Percentiles rank a stretch among this genome's conserved stretches.
Evolutionary conservation across 2,329 filamentous ascomycete species (phyloP).

Genomic region (Hypomyces perniciosus): DNA sequence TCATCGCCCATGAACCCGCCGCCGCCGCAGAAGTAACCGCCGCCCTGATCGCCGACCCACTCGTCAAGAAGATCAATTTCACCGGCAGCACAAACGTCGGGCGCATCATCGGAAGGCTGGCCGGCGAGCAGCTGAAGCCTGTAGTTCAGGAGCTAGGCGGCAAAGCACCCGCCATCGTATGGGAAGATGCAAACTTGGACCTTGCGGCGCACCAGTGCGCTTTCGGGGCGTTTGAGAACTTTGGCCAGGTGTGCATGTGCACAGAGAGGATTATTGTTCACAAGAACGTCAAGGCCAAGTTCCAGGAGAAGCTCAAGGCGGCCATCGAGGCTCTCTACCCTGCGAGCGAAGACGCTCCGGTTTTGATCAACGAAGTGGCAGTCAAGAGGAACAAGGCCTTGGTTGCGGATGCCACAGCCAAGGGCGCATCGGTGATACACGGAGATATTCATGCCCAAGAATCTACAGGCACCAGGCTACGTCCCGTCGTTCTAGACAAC

Average conservation of each 20-base stretch:
- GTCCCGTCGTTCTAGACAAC: slow-evolving; percentile 60
- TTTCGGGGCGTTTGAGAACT: slow-evolving; percentile 65
- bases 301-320: slow-evolving; percentile 37
- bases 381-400: slow-evolving; percentile 61
- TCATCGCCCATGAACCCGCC: slow-evolving; percentile 59
- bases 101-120: slow-evolving; percentile 61
- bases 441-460: slow-evolving; percentile 31
- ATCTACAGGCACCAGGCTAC: slow-evolving; percentile 39
- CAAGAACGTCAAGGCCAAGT: slow-evolving; percentile 39
- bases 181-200: slow-evolving; percentile 72
- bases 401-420: slow-evolving; percentile 59
- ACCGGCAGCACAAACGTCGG: slow-evolving; percentile 73
- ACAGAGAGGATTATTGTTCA: slow-evolving; percentile 68
- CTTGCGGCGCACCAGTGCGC: slow-evolving; percentile 63
- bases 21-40: slow-evolving; percentile 63
- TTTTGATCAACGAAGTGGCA: slow-evolving; percentile 63
- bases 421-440: slow-evolving; percentile 53
- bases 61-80: slow-evolving; percentile 78
- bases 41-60: slow-evolving; percentile 59
- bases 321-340: slow-evolving; percentile 39
- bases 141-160: slow-evolving; percentile 76
- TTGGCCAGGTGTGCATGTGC: slow-evolving; percentile 80
- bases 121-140: slow-evolving; percentile 72
- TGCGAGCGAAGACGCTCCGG: slow-evolving; percentile 56
- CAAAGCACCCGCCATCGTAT: slow-evolving; percentile 72